These are phyloP conservation scores for Nitzschia palea DNA, from an alignment of 108 stramenopile genomes.

Conservation along the genomic window DNA sequence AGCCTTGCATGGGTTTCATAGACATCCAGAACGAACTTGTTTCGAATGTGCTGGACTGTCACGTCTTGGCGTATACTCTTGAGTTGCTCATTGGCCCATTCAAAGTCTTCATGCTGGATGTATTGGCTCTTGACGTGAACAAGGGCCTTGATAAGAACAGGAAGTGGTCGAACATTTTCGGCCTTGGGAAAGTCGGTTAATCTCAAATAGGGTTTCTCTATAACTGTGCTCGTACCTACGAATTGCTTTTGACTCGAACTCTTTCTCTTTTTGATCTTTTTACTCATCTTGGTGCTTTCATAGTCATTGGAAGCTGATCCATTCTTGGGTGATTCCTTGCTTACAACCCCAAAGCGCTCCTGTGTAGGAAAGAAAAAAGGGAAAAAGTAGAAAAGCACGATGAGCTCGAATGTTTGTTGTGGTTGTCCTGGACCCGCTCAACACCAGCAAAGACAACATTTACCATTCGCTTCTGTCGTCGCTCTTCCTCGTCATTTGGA, in stretches of 20 bases:
- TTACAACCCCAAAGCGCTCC: slow-evolving; percentile 21
- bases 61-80: slow-evolving; percentile 88
- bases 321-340: neutral
- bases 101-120: slow-evolving; percentile 74
- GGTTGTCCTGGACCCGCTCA: no score
- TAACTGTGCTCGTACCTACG: slow-evolving; percentile 36
- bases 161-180: slow-evolving; percentile 66
- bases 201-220: slow-evolving; percentile 85
- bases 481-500: slow-evolving; percentile 15
- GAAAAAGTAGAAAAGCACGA: neutral
- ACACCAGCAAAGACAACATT: neutral
- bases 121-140: slow-evolving; percentile 65
- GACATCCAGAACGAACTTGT: slow-evolving; percentile 56
- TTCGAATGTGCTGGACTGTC: slow-evolving; percentile 74
- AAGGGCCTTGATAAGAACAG: slow-evolving; percentile 54
- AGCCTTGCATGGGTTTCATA: slow-evolving; percentile 87
- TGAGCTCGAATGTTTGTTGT: no score
- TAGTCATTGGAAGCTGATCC: neutral
- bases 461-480: slow-evolving; percentile 37
- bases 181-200: slow-evolving; percentile 71
- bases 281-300: neutral
- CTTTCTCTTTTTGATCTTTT: neutral
- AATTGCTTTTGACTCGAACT: slow-evolving; percentile 12
- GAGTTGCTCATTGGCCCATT: slow-evolving; percentile 83
- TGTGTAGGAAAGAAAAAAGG: neutral